Percentiles rank a stretch among this genome's conserved stretches.
These are phyloP conservation scores for Phaeophleospora eucalypticola DNA, from an alignment of 2,329 filamentous ascomycete genomes.

Conservation along the genomic window DNA sequence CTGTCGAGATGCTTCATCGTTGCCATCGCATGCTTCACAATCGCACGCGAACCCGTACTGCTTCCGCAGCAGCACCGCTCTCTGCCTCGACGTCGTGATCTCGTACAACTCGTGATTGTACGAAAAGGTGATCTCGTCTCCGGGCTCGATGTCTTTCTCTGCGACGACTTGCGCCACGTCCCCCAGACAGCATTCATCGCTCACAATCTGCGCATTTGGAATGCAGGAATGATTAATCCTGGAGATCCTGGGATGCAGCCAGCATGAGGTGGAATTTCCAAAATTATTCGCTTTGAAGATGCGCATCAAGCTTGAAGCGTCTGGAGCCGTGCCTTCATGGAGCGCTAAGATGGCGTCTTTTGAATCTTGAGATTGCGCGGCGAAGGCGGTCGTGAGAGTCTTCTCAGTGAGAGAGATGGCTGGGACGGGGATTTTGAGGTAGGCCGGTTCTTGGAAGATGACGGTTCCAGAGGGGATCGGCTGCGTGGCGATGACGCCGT, in stretches of 20 bases:
- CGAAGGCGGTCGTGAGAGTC: constrained; percentile 6
- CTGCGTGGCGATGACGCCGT: constrained; percentile 5
- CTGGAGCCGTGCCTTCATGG: background rate
- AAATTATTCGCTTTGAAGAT: constrained; percentile 15
- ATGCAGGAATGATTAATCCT: constrained; percentile 12
- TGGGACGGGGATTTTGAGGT: constrained; percentile 9
- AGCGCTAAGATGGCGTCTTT: constrained; percentile 7
- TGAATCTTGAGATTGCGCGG: background rate
- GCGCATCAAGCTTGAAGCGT: constrained; percentile 3
- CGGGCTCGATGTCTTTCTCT: constrained; percentile 6
- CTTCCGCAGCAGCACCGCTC: constrained; percentile 5
- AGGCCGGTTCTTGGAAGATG: constrained; percentile 7
- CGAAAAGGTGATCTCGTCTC: constrained; percentile 11
- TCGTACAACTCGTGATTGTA: constrained; percentile 13
- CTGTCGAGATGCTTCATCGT: background rate
- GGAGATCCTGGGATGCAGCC: constrained; percentile 12
- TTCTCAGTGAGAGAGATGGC: constrained; percentile 4
- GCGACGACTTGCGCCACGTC: constrained; percentile 9
- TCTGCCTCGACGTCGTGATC: constrained; percentile 8
- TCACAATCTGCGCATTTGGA: constrained; percentile 6
- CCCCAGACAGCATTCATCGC: constrained; percentile 7
- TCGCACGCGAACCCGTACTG: constrained; percentile 14
- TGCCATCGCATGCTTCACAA: constrained; percentile 1
- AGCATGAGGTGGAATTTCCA: constrained; percentile 6
- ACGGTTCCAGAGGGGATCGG: constrained; percentile 6